Base-by-base conservation (phyloP, 2,329 filamentous ascomycete genomes). In the Diaporthe destruens region DNA sequence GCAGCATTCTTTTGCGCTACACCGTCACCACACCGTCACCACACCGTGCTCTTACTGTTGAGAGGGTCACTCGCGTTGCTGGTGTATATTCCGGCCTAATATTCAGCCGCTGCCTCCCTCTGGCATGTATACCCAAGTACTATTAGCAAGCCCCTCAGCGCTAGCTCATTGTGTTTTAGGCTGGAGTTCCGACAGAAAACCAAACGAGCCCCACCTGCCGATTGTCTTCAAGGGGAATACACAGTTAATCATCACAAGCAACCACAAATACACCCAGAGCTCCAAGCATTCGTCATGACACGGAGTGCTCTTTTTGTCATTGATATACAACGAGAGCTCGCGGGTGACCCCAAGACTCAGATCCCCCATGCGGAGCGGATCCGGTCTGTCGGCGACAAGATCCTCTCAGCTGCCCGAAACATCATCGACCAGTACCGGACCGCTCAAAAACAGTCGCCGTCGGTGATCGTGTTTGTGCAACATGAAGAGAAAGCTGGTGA, bases 271-370 rank as follows among this genome's bases (percentile, higher is more conserved):
- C 25, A 16, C 39, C 32, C 20, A 39, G 32, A 14, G 34, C 16
- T 23, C 6, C 3, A 18, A 61, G 3, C 9, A 16, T 32, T 47
- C n/a, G 29, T 39, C 18, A 74, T 74, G 70, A 66, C 70, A 20
- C 73, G 71, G 53, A 77, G 74, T 23, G 76, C 79, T 18, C 78
- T 81, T 47, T 81, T 81, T 69, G 78, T 81, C 36, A 78, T 81
- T 65, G 80, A 81, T 75, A 80, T 81, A 72, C 80, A 81, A 61
- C 77, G 79, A 54, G 78, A 79, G 42, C 77, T 81, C 44, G 77
- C 77, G 11, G 68, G 65, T 0, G 74, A 79, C 66, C 76, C 77
- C 1, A 29, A 71, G 18, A 80, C 78, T 18, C 59, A 72, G 16
- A 77, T 81, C 51, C 77, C 79, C 1, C 69, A 78, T 66, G 76